These are phyloP conservation scores for Aegilops umbellulata DNA, from an alignment of 176 grass and related monocot species.

Conservation along the genomic window DNA sequence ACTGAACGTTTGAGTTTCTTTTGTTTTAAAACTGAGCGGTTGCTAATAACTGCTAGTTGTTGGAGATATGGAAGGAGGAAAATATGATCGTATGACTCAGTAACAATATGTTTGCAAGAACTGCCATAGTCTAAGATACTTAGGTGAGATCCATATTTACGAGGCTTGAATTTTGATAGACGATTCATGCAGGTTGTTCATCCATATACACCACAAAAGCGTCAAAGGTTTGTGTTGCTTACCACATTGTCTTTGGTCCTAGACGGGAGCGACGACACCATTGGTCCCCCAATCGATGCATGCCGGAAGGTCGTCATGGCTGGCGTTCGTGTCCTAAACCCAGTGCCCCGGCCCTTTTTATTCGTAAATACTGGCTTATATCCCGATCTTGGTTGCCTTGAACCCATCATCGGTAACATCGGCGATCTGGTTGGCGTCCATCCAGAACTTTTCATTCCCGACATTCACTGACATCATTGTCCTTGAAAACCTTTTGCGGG, in stretches of 20 bases:
- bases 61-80: too few species aligned
- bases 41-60: too few species aligned
- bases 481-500: background rate
- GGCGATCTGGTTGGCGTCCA: background rate
- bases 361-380: background rate
- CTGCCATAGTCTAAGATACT: too few species aligned
- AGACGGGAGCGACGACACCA: background rate
- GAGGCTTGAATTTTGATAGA: background rate
- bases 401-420: conserved; percentile 14
- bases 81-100: too few species aligned
- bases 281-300: conserved; percentile 5
- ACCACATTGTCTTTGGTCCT: background rate
- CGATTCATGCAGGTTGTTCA: background rate
- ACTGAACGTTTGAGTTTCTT: too few species aligned
- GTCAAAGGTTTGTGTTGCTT: background rate
- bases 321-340: conserved; percentile 6
- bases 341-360: background rate
- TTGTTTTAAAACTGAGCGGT: too few species aligned
- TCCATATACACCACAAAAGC: background rate
- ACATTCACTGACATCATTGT: background rate
- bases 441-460: conserved; percentile 14
- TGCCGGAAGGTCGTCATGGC: background rate
- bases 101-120: too few species aligned
- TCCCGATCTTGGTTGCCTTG: background rate
- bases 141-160: background rate